phyloP scores from a whole-genome alignment of 805 yeast genomes.

The Saturnispora sekii region DNA sequence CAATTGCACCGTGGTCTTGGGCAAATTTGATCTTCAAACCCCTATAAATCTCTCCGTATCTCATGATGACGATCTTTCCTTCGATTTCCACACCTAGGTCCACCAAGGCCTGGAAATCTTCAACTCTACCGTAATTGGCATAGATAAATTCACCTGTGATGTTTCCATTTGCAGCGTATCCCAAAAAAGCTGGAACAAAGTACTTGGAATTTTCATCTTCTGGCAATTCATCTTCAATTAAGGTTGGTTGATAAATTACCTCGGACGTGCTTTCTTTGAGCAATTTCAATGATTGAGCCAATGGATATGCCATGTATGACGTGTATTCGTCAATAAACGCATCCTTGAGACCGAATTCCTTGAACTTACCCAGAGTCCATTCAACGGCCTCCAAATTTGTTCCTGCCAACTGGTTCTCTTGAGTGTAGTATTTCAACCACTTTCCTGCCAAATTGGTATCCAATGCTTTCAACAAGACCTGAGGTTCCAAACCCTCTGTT shows the following conservation, averaged over 20 bases:
- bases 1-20: constrained; percentile 59
- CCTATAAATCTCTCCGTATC: constrained; percentile 59
- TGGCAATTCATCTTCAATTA: constrained; percentile 38
- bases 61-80: constrained; percentile 54
- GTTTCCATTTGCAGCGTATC: constrained; percentile 68
- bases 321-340: constrained; percentile 47
- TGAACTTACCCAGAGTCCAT: constrained; percentile 50
- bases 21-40: constrained; percentile 74
- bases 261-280: constrained; percentile 17
- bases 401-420: constrained; percentile 51
- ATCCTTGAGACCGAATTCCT: constrained; percentile 45
- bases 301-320: constrained; percentile 56
- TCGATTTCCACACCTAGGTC: constrained; percentile 38
- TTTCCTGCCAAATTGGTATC: constrained; percentile 35
- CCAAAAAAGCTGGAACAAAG: constrained; percentile 63
- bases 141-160: constrained; percentile 57
- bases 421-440: constrained; percentile 46
- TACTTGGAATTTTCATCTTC: constrained; percentile 44
- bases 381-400: constrained; percentile 38
- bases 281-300: constrained; percentile 41
- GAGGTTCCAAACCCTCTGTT: no score
- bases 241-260: constrained; percentile 40
- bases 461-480: constrained; percentile 18
- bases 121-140: constrained; percentile 58
- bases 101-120: constrained; percentile 45